Evolutionary conservation across 1,284 basidiomycete species (phyloP).

Genomic region (Xanthoconium separans): DNA sequence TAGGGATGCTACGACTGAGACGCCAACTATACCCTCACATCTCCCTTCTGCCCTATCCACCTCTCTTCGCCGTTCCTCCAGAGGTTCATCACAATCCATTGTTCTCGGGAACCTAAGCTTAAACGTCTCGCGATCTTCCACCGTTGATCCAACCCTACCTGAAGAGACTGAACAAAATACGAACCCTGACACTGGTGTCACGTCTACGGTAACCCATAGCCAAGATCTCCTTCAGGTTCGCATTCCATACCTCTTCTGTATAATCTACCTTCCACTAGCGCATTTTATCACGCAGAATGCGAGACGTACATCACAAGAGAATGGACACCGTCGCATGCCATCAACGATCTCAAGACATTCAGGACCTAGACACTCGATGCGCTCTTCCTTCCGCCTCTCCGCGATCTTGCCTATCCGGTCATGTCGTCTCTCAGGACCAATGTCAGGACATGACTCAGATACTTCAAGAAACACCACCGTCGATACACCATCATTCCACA

Average conservation of each 20-base stretch:
- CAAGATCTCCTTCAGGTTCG: conserved; percentile 33
- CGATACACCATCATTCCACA: conserved; percentile 10
- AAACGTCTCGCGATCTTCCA: conserved; percentile 26
- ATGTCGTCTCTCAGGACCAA: background rate
- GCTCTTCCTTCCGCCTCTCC: conserved; percentile 28
- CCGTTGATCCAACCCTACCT: conserved; percentile 14
- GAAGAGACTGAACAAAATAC: conserved; percentile 17
- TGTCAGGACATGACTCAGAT: background rate
- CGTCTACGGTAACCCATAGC: conserved; percentile 23
- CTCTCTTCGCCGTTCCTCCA: conserved; percentile 21
- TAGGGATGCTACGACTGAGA: conserved; percentile 15
- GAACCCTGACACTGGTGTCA: conserved; percentile 9
- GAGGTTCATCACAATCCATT: conserved; percentile 21
- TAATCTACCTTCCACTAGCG: background rate
- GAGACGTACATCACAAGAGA: conserved; percentile 18
- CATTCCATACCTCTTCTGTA: background rate
- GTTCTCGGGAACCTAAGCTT: conserved; percentile 29
- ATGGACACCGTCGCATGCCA: conserved; percentile 19
- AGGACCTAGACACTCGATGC: background rate
- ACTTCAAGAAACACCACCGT: background rate
- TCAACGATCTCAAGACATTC: conserved; percentile 23
- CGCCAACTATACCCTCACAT: conserved; percentile 18
- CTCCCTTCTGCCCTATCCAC: conserved; percentile 15
- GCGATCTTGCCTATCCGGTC: conserved; percentile 16
- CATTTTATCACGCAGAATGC: conserved; percentile 18